Evolutionary conservation across 2,329 filamentous ascomycete species (phyloP).

Genomic region (Neofusicoccum umdonicola): DNA sequence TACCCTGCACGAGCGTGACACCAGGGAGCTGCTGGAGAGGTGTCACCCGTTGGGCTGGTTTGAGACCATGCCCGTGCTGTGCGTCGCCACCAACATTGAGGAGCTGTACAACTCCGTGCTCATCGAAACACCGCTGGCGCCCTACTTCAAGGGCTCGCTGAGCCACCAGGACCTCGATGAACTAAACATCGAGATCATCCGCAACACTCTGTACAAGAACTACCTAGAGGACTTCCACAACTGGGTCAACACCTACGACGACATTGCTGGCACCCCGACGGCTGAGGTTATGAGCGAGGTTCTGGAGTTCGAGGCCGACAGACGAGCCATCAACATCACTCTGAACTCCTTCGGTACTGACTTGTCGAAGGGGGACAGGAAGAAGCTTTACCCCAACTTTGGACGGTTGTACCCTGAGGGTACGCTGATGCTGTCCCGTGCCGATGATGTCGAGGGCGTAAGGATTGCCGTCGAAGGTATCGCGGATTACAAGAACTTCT

Average conservation of each 20-base stretch:
- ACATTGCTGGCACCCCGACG: slow-evolving; percentile 84
- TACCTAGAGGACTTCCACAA: slow-evolving; percentile 97
- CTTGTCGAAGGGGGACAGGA: slow-evolving; percentile 86
- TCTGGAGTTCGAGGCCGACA: slow-evolving; percentile 93
- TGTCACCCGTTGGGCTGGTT: slow-evolving; percentile 99
- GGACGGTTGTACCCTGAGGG: slow-evolving; percentile 92
- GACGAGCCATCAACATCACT: slow-evolving; percentile 97
- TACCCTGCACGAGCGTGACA: slow-evolving; percentile 95
- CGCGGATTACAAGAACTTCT: slow-evolving; percentile 91
- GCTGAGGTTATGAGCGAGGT: slow-evolving; percentile 94
- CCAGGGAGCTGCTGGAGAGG: slow-evolving; percentile 87
- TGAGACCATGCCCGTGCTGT: slow-evolving; percentile 97
- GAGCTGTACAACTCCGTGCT: slow-evolving; percentile 98
- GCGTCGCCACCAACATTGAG: slow-evolving; percentile 96
- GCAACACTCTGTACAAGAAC: slow-evolving; percentile 99
- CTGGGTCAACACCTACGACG: slow-evolving; percentile 86
- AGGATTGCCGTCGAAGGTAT: slow-evolving; percentile 90
- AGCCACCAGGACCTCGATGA: slow-evolving; percentile 97
- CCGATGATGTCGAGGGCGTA: slow-evolving; percentile 93
- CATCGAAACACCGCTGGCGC: slow-evolving; percentile 91
- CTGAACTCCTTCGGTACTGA: slow-evolving; percentile 98
- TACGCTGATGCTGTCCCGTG: slow-evolving; percentile 87
- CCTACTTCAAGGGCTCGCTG: slow-evolving; percentile 95
- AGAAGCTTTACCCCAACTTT: slow-evolving; percentile 92
- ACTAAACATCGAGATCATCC: slow-evolving; percentile 97